These are phyloP conservation scores for Chloris gayana DNA, from an alignment of 176 grass and related monocot genomes.

Conservation along the genomic window DNA sequence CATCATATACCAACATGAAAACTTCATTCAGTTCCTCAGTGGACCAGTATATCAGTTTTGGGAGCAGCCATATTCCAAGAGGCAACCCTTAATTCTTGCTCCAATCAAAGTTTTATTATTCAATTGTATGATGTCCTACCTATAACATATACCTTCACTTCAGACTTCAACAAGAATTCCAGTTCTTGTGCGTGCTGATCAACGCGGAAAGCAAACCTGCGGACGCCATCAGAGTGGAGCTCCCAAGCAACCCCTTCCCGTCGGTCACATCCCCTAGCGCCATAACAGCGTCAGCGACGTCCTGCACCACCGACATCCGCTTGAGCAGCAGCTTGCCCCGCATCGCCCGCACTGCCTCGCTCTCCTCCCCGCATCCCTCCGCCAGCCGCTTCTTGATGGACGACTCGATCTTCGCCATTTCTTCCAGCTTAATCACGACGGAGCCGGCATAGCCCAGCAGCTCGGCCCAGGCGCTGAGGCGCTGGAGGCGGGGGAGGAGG, in stretches of 20 bases:
- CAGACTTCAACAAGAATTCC: constrained; percentile 60
- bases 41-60: background rate
- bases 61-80: constrained; percentile 23
- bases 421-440: constrained; percentile 55
- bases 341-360: constrained; percentile 40
- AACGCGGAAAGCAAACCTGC: constrained; percentile 68
- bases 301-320: constrained; percentile 65
- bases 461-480: constrained; percentile 59
- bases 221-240: constrained; percentile 50
- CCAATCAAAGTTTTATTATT: constrained; percentile 43
- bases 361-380: constrained; percentile 35
- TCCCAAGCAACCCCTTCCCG: constrained; percentile 51
- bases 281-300: constrained; percentile 73
- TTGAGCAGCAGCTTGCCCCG: constrained; percentile 63
- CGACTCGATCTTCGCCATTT: constrained; percentile 53
- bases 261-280: constrained; percentile 62
- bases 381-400: constrained; percentile 36
- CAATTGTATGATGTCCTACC: constrained; percentile 29
- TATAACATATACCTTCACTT: constrained; percentile 42
- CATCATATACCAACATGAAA: constrained; percentile 19
- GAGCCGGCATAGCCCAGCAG: constrained; percentile 64
- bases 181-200: constrained; percentile 74
- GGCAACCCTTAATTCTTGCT: background rate
- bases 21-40: background rate
- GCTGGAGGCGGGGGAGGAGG: constrained; percentile 58